Base-by-base conservation (phyloP, 2,329 filamentous ascomycete species). In the Chaetomiaceae sp. region DNA sequence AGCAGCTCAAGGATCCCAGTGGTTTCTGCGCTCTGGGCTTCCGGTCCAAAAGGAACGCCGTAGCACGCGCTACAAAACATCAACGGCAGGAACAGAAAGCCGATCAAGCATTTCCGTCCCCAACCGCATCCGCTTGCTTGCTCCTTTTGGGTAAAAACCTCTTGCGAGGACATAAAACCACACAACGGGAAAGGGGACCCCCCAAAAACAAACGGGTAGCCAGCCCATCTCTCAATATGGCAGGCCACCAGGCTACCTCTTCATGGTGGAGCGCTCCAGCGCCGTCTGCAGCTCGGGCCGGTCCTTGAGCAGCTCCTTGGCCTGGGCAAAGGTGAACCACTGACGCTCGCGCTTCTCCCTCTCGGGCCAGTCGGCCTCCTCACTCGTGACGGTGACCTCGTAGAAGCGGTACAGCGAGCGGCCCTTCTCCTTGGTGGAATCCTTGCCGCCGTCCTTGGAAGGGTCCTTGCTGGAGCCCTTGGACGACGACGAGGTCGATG, bases 311-410 rank as follows among this genome's bases (percentile, higher is more conserved):
- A 85, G 83, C 59, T 87, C 82, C 58, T 81, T 82, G n/a, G 93
- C 93, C 68, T 95, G 82, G 44, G 78, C 72, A 67, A 89, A 96
- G 45, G 83, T 85, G 68, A 96, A 89, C 93, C 93, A 99, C 67
- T 86, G 82, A 54, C 93, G 83, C 67, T 85, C 85, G 63, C 93
- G 81, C 77, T 96, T 97, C 70, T 95, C 83, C 73, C 81, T 86
- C 74, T 99, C 93, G 1, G 93, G 93, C 93, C 93, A 99, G 52
- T 91, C 82, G 14, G 77, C 74, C 68, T 93, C 87, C 72, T 96
- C 89, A 63, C 84, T 85, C 57, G 86, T 81, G 55, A 99, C 93
- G n/a, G 81, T 86, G 56, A 85, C 91, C 70, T 97, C 88, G 70
- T 83, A 93, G 70, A 92, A 93, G 61, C 85, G 83, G 68, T 91